Base-by-base conservation (phyloP, 192 early-diverging fungal genomes). In the Spinellus fusiger region DNA sequence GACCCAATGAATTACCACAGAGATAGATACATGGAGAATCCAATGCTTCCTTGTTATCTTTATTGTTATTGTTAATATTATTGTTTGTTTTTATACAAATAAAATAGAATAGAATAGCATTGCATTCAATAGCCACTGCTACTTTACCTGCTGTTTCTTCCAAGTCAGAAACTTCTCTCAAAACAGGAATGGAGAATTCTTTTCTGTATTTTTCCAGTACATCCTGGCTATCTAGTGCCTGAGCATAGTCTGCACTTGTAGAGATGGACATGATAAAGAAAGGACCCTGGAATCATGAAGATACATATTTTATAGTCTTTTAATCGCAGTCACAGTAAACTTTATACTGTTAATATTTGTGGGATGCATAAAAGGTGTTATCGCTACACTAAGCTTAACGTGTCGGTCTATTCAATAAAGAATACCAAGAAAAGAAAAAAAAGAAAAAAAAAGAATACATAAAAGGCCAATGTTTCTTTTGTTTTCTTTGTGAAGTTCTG, bases 1-100 rank as follows among this genome's bases (percentile, higher is more conserved):
- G 77, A 4, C 96, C 94, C 12, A 98, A 81, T 7, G 93, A 96
- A 77, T 98, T 97, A 23, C 96, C 96, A 71, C 93, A 92, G 49
- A 98, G 76, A 70, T 98, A 98, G 12, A 86, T 75, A 47, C 77
- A 83, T 20, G 65, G 44, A 16, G 74, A 73, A 25, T 80, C 66
- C 10, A 71, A 61, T 13, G 48, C 61, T 9, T 53, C 44, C 12
- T 62, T 59, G 13, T 37, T 46, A 18, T 33, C 38, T 54, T 40
- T 59, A 71, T 55, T 28, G 49, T 25, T 25, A 27, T 35, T 15
- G 26, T 38, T 13, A 63, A 1, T 26, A 22, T 31, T 35, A 18
- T 44, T 1, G 31, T 32, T 12, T 25, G 29, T 12, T 20, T 23
- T 70, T 20, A 31, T 27, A 59, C 0, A 48, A 47, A 34, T 22